Evolutionary conservation across 805 yeast species (phyloP).

Genomic region (Kuraishia ogatae): DNA sequence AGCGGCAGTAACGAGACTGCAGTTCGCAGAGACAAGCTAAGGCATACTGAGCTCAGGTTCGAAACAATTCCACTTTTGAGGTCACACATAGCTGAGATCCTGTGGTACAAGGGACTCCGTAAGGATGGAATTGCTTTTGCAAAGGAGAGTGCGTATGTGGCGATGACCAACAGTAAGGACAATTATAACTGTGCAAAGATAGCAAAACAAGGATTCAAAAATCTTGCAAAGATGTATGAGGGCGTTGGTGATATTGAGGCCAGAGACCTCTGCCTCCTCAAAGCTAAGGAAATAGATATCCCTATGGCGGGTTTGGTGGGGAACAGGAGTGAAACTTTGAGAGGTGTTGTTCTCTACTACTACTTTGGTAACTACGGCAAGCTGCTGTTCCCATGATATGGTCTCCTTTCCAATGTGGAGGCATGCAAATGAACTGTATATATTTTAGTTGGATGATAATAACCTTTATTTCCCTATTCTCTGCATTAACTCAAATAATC

Average conservation of each 20-base stretch:
- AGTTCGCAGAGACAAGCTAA: conserved; percentile 1
- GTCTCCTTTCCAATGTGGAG: conserved; percentile 6
- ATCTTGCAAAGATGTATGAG: conserved; percentile 25
- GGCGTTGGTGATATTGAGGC: conserved; percentile 19
- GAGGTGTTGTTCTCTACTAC: conserved; percentile 22
- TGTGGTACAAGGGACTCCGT: conserved; percentile 25
- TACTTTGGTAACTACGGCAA: conserved; percentile 27
- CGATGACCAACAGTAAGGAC: conserved; percentile 20
- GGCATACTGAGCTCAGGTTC: conserved; percentile 12
- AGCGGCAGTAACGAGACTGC: conserved; percentile 1
- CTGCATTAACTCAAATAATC: too few relatives aligned
- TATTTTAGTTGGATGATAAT: too few relatives aligned
- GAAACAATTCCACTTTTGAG: conserved; percentile 28
- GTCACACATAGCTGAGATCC: conserved; percentile 32
- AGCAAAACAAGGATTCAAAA: conserved; percentile 26
- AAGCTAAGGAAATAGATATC: conserved; percentile 18
- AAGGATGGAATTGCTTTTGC: conserved; percentile 30
- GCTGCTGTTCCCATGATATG: conserved; percentile 20
- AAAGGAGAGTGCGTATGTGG: conserved; percentile 25
- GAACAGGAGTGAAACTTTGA: conserved; percentile 10
- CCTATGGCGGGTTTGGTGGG: conserved; percentile 20
- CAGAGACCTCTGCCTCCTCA: conserved; percentile 14
- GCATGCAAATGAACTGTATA: background rate
- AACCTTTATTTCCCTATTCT: too few relatives aligned
- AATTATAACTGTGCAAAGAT: conserved; percentile 29